Evolutionary conservation across 2,329 filamentous ascomycete species (phyloP).

Genomic region (Trichoderma brevicompactum): DNA sequence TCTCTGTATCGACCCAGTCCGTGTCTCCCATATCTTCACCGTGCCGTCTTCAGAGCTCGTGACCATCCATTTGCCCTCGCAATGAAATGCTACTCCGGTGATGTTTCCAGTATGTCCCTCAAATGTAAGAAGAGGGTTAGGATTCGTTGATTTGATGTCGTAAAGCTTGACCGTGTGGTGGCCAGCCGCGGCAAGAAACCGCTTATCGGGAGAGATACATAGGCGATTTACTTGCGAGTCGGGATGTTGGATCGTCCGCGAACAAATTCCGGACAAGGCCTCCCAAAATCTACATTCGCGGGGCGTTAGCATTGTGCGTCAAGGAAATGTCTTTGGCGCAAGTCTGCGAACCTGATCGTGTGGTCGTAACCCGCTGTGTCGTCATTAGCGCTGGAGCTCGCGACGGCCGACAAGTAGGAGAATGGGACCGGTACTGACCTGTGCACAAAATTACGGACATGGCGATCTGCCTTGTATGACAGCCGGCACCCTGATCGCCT

Average conservation of each 20-base stretch:
- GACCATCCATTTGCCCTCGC: conserved; percentile 99
- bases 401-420: neutral
- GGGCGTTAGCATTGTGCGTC: conserved; percentile 29
- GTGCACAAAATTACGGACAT: conserved; percentile 69
- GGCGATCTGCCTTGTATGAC: conserved; percentile 28
- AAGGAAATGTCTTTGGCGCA: neutral
- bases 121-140: conserved; percentile 88
- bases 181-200: conserved; percentile 82
- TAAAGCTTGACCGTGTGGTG: conserved; percentile 93
- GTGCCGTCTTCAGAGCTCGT: conserved; percentile 96
- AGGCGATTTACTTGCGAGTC: conserved; percentile 98
- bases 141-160: conserved; percentile 98
- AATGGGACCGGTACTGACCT: conserved; percentile 47
- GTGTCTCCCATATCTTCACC: conserved; percentile 96
- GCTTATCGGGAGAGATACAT: conserved; percentile 97
- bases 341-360: conserved; percentile 57
- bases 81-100: conserved; percentile 96
- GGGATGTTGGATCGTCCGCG: conserved; percentile 94
- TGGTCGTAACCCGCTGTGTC: conserved; percentile 63
- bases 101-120: conserved; percentile 96
- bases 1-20: conserved; percentile 82
- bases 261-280: conserved; percentile 95
- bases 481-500: conserved; percentile 2
- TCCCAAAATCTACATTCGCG: conserved; percentile 83
- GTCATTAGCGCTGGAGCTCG: conserved; percentile 10